Evolutionary conservation across 2,329 filamentous ascomycete species (phyloP).

Genomic region (Hirsutella rhossiliensis): DNA sequence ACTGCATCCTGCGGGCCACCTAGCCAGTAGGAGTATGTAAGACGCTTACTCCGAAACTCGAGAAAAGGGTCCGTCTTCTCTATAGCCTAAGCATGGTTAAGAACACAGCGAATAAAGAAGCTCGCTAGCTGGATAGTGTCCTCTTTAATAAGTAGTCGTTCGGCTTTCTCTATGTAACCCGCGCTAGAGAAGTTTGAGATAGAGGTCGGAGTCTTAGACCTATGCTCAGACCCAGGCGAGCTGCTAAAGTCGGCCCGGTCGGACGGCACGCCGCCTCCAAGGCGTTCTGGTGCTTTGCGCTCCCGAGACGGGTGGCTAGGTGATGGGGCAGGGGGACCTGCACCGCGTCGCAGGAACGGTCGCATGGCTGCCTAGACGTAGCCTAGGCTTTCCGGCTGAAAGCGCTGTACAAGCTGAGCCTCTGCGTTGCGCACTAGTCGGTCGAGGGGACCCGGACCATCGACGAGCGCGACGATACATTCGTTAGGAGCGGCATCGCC

Average conservation of each 20-base stretch:
- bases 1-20: neutral
- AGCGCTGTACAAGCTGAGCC: too few relatives aligned
- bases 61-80: neutral
- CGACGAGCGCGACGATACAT: too few relatives aligned
- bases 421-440: too few relatives aligned
- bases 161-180: neutral
- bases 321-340: too few relatives aligned
- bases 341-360: too few relatives aligned
- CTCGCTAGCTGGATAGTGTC: neutral
- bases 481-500: too few relatives aligned
- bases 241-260: neutral
- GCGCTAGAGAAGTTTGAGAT: neutral
- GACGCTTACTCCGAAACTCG: neutral
- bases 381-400: too few relatives aligned
- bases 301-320: neutral
- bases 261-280: neutral
- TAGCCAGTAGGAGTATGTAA: neutral
- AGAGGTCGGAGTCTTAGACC: neutral
- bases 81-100: neutral
- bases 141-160: neutral
- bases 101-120: neutral
- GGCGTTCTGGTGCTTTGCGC: neutral
- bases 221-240: neutral
- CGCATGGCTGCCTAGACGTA: too few relatives aligned
- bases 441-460: too few relatives aligned